A percentile compares a stretch with the other conserved stretches of the same genome.
These are phyloP conservation scores for Corylus avellana DNA, from an alignment of 306 rosid genomes.

Conservation along the genomic window DNA sequence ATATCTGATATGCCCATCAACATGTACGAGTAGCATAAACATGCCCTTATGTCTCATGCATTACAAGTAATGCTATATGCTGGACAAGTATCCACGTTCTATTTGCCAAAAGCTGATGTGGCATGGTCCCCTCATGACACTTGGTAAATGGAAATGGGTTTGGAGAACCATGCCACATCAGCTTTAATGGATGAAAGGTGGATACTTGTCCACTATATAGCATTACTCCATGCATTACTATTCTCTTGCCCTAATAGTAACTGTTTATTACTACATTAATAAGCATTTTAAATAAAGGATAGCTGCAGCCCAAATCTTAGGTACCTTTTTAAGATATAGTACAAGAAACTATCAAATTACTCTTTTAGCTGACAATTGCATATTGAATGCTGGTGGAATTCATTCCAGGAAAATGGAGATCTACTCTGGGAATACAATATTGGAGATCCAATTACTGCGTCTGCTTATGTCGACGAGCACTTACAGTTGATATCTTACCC, in stretches of 20 bases:
- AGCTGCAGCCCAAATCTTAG: background rate
- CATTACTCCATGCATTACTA: background rate
- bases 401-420: constrained; percentile 63
- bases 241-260: background rate
- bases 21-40: background rate
- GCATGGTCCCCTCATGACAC: too few relatives aligned
- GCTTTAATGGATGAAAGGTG: too few relatives aligned
- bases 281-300: background rate
- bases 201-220: too few relatives aligned
- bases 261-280: background rate
- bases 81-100: too few relatives aligned
- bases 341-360: background rate
- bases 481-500: constrained; percentile 41
- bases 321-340: background rate
- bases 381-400: constrained; percentile 19
- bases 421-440: constrained; percentile 70
- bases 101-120: too few relatives aligned
- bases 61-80: too few relatives aligned
- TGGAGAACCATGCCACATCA: too few relatives aligned
- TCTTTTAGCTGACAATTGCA: constrained; percentile 7
- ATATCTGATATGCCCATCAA: background rate
- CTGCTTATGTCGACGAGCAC: constrained; percentile 81
- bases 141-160: too few relatives aligned
- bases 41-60: background rate
- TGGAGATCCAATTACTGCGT: constrained; percentile 80